A percentile compares a stretch with the other conserved stretches of the same genome.
phyloP scores from a whole-genome alignment of 371 early-diverging fungal genomes.

The Lichtheimia ornata region DNA sequence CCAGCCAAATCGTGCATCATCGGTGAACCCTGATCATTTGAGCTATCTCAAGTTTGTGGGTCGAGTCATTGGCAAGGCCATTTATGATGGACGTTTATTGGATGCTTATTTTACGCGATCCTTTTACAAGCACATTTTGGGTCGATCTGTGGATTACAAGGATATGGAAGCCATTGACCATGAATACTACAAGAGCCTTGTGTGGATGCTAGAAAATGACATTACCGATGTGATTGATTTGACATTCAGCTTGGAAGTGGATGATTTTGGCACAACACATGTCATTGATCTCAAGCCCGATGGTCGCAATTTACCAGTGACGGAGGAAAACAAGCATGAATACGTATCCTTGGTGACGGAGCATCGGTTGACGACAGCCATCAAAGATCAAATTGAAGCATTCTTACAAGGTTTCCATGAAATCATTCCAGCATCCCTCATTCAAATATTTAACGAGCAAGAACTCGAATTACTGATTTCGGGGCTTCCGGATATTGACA shows the following conservation, averaged over 20 bases:
- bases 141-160: slow-evolving; percentile 86
- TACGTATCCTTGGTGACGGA: slow-evolving; percentile 93
- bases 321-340: slow-evolving; percentile 96
- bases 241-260: slow-evolving; percentile 93
- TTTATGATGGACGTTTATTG: slow-evolving; percentile 92
- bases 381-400: slow-evolving; percentile 91
- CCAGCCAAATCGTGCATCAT: slow-evolving; percentile 95
- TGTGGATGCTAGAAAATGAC: slow-evolving; percentile 97
- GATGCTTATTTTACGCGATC: slow-evolving; percentile 98
- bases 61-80: slow-evolving; percentile 98
- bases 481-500: slow-evolving; percentile 97
- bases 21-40: slow-evolving; percentile 96
- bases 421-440: slow-evolving; percentile 86
- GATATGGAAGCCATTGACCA: slow-evolving; percentile 98
- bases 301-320: slow-evolving; percentile 92
- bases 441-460: slow-evolving; percentile 97
- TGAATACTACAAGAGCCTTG: slow-evolving; percentile 95
- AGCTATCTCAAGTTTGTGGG: slow-evolving; percentile 98
- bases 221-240: slow-evolving; percentile 95
- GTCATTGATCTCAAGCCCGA: slow-evolving; percentile 87
- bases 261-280: slow-evolving; percentile 89
- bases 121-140: slow-evolving; percentile 98
- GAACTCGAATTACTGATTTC: slow-evolving; percentile 98
- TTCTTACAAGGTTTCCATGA: slow-evolving; percentile 97
- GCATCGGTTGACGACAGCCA: slow-evolving; percentile 85